These are phyloP conservation scores for Tricholoma furcatifolium DNA, from an alignment of 768 basidiomycete species.

Conservation along the genomic window DNA sequence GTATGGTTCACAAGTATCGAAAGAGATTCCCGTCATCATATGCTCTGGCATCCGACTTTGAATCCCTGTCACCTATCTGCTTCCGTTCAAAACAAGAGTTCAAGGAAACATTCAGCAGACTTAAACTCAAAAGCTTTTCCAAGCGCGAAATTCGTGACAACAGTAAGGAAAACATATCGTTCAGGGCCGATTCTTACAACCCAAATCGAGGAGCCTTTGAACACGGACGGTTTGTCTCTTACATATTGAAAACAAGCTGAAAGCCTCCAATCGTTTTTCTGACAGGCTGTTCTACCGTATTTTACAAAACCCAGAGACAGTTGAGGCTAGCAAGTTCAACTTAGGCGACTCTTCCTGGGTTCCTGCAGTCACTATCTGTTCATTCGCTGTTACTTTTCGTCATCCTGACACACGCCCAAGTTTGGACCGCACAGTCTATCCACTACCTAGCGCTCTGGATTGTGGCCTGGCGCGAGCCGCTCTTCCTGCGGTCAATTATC, in stretches of 20 bases:
- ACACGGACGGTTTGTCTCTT: conserved; percentile 43
- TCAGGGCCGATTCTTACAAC: conserved; percentile 20
- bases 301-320: conserved; percentile 18
- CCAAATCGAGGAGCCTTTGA: conserved; percentile 42
- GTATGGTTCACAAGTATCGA: conserved; percentile 18
- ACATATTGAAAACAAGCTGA: neutral
- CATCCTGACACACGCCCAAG: conserved; percentile 29
- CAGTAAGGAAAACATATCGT: conserved; percentile 43
- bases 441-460: conserved; percentile 28
- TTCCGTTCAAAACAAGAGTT: conserved; percentile 34
- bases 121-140: conserved; percentile 38
- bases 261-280: neutral
- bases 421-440: conserved; percentile 26
- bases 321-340: conserved; percentile 27
- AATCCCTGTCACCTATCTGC: conserved; percentile 48
- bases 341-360: conserved; percentile 31
- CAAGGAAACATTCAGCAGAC: conserved; percentile 32
- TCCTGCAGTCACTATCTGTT: conserved; percentile 27
- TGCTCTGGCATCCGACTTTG: conserved; percentile 27
- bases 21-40: conserved; percentile 10
- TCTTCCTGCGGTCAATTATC: conserved; percentile 17
- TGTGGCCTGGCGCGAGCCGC: conserved; percentile 41
- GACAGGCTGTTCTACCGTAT: conserved; percentile 31
- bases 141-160: conserved; percentile 32
- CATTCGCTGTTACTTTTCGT: conserved; percentile 37